Conservation (phyloP, 139 green algal species). For the Desmodesmus armatus region DNA sequence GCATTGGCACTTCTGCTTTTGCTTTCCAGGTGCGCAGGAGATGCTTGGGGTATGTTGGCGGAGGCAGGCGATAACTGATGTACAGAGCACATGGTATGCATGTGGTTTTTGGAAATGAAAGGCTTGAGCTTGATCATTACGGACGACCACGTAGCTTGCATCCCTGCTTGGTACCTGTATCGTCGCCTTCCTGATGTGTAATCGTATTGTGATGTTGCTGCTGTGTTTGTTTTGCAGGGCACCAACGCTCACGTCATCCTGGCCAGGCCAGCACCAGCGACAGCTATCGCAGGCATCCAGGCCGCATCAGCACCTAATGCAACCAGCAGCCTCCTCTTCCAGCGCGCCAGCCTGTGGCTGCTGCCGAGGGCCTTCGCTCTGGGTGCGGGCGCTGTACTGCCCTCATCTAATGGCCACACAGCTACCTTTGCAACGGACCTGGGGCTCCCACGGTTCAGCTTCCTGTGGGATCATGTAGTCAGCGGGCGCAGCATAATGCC, state of each 20-base stretch:
- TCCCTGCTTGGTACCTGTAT: no score
- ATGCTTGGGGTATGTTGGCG: no score
- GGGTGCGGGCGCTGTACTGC: not conserved
- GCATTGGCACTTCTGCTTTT: conserved; percentile 72
- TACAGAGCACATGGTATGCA: no score
- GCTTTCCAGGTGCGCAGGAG: conserved; percentile 67
- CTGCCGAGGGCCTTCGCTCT: conserved; percentile 1
- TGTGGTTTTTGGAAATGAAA: no score
- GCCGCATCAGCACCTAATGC: no score
- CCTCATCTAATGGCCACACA: not conserved
- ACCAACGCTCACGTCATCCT: conserved; percentile 79
- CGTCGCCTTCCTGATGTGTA: no score
- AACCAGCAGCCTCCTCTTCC: no score
- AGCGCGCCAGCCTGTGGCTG: no score
- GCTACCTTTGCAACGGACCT: not conserved
- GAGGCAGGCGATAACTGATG: no score
- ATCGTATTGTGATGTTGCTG: not conserved
- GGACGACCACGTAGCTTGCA: no score
- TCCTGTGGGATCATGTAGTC: conserved; percentile 76
- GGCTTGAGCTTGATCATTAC: no score
- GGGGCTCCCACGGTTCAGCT: conserved; percentile 32
- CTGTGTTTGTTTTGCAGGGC: conserved; percentile 62
- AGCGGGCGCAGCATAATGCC: conserved; percentile 63
- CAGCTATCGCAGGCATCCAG: no score
- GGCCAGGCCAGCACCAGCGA: not conserved